Percentiles rank a stretch among this genome's conserved stretches.
phyloP scores from a whole-genome alignment of 495 filamentous ascomycete genomes.

The Xylaria castorea region DNA sequence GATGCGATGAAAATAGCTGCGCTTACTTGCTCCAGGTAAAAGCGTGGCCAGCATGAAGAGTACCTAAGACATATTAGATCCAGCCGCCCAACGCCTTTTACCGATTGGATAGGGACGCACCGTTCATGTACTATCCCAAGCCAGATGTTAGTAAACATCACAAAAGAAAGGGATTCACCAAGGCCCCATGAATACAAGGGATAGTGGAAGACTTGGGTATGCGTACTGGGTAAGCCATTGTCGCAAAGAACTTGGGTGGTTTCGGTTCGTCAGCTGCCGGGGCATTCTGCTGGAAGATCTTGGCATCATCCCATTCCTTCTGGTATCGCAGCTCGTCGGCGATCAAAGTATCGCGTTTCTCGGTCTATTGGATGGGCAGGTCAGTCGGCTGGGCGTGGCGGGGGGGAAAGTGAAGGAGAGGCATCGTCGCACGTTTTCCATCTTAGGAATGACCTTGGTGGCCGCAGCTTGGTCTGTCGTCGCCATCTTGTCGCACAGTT shows the following conservation, averaged over 20 bases:
- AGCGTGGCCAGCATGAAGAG: slow-evolving; percentile 87
- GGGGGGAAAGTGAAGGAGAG: neutral
- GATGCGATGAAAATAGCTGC: neutral
- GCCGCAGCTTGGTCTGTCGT: slow-evolving; percentile 14
- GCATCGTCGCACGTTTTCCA: slow-evolving; percentile 20
- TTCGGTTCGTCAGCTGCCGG: slow-evolving; percentile 79
- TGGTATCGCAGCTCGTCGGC: slow-evolving; percentile 94
- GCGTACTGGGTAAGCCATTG: slow-evolving; percentile 79
- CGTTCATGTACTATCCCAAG: slow-evolving; percentile 75
- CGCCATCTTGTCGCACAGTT: slow-evolving; percentile 16
- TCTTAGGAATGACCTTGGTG: slow-evolving; percentile 17
- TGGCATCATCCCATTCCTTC: slow-evolving; percentile 76
- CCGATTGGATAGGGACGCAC: neutral
- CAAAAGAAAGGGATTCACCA: neutral
- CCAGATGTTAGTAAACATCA: neutral
- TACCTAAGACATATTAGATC: slow-evolving; percentile 54
- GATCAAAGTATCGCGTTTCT: slow-evolving; percentile 89
- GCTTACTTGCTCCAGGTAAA: slow-evolving; percentile 78
- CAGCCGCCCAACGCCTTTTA: neutral
- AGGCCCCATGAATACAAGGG: neutral
- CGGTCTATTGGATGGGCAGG: slow-evolving; percentile 56
- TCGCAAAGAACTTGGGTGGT: slow-evolving; percentile 88
- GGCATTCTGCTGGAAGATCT: slow-evolving; percentile 84
- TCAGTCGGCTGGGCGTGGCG: neutral
- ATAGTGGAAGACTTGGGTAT: neutral